Conservation (phyloP, 2,329 filamentous ascomycete genomes). For the Dryadomyces sulphureus region DNA sequence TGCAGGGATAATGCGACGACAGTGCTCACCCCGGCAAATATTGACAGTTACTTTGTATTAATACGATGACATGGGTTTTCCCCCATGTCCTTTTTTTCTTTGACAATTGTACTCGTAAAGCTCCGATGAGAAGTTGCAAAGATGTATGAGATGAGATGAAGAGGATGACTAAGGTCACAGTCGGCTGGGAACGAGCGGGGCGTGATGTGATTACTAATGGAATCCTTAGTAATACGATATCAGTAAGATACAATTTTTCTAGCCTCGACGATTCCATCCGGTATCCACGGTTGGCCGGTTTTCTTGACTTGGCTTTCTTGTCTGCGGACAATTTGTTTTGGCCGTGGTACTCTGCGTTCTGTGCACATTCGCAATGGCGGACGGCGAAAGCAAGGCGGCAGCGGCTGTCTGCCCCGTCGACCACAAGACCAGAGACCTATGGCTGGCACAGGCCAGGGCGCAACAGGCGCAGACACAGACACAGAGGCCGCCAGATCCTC, state of each 20-base stretch:
- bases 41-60: too few species aligned
- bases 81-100: too few species aligned
- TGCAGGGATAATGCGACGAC: not conserved
- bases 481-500: not conserved
- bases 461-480: constrained; percentile 29
- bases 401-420: constrained; percentile 61
- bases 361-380: constrained; percentile 1
- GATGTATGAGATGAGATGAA: too few species aligned
- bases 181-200: too few species aligned
- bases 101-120: too few species aligned
- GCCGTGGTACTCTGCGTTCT: too few species aligned
- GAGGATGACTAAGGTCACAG: too few species aligned
- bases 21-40: not conserved
- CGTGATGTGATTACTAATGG: too few species aligned
- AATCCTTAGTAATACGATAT: too few species aligned
- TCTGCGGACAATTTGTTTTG: too few species aligned
- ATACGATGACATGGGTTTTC: not conserved
- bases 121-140: too few species aligned
- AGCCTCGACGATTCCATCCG: not conserved
- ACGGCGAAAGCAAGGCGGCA: constrained; percentile 3
- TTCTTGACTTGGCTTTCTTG: not conserved
- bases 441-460: constrained; percentile 57
- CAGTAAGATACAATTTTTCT: not conserved
- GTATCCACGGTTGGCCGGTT: not conserved
- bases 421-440: constrained; percentile 73